Evolutionary conservation across 2,329 filamentous ascomycete genomes (phyloP).

Genomic region (Arthrobotrys sphaeroides): DNA sequence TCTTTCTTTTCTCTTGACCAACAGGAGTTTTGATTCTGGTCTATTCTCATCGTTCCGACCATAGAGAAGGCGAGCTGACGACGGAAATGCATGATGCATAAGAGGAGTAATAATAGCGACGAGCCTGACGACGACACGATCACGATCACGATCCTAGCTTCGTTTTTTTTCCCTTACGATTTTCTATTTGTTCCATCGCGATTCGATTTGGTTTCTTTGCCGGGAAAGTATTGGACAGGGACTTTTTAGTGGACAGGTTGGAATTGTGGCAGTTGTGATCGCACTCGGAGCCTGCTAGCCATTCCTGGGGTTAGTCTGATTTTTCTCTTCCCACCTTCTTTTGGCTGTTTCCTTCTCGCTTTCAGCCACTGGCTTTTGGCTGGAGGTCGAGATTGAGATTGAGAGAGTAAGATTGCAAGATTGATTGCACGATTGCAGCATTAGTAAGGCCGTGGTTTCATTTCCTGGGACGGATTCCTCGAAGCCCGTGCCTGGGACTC

Average conservation of each 20-base stretch:
- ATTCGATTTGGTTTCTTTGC: too few relatives aligned
- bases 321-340: too few relatives aligned
- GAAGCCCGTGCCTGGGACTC: background rate
- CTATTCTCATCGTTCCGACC: constrained; percentile 28
- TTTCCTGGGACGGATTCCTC: background rate
- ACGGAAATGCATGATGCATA: constrained; percentile 10
- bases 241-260: background rate
- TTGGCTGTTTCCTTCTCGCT: too few relatives aligned
- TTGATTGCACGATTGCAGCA: background rate
- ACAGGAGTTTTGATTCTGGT: background rate
- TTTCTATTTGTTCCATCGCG: too few relatives aligned
- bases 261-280: background rate
- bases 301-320: background rate
- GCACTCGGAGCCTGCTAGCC: constrained; percentile 16
- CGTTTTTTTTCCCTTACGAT: background rate
- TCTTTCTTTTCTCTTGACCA: constrained; percentile 5
- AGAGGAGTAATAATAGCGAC: constrained; percentile 4
- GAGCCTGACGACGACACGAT: constrained; percentile 18
- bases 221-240: too few relatives aligned
- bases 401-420: background rate
- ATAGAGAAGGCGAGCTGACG: constrained; percentile 17
- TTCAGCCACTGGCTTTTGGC: background rate
- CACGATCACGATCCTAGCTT: background rate
- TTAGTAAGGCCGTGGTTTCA: too few relatives aligned
- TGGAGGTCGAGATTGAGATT: background rate